Evolutionary conservation across 352 stramenopile genomes (phyloP).

Genomic region (Phytophthora sojae): DNA sequence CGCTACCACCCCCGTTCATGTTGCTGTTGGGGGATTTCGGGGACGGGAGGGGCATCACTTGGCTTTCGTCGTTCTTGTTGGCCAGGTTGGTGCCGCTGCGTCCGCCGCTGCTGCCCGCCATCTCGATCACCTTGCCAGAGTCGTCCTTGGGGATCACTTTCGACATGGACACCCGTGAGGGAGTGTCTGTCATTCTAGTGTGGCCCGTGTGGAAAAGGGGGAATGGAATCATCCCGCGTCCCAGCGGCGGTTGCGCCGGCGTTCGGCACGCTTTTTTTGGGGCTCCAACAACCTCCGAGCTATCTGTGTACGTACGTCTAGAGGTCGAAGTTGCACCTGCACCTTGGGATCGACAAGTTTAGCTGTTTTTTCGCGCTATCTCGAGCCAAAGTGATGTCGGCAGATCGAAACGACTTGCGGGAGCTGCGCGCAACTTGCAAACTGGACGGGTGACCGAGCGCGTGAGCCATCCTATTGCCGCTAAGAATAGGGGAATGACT

Average conservation of each 20-base stretch:
- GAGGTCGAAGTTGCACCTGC: not conserved
- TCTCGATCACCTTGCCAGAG: constrained; percentile 38
- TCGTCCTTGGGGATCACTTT: constrained; percentile 80
- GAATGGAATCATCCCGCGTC: constrained; percentile 73
- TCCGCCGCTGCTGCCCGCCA: constrained; percentile 38
- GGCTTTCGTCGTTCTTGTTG: constrained; percentile 16
- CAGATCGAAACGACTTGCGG: constrained; percentile 28
- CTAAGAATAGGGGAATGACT: constrained; percentile 34
- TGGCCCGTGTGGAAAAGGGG: constrained; percentile 75
- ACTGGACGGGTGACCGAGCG: constrained; percentile 26
- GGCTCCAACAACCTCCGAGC: not conserved
- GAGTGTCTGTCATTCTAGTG: constrained; percentile 78
- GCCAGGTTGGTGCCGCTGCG: constrained; percentile 32
- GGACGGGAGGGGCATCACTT: constrained; percentile 15
- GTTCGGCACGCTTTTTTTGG: constrained; percentile 27
- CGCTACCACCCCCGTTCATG: constrained; percentile 5
- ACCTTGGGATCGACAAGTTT: constrained; percentile 20
- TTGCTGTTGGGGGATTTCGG: constrained; percentile 26
- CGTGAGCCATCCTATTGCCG: not conserved
- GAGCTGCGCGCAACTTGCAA: constrained; percentile 37
- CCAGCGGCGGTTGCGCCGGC: constrained; percentile 25
- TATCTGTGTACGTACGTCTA: constrained; percentile 16
- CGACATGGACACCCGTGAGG: constrained; percentile 62
- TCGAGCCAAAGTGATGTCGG: constrained; percentile 4
- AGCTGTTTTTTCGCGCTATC: constrained; percentile 16